Base-by-base conservation (phyloP, 768 basidiomycete species). In the Gymnopilus dilepis region DNA sequence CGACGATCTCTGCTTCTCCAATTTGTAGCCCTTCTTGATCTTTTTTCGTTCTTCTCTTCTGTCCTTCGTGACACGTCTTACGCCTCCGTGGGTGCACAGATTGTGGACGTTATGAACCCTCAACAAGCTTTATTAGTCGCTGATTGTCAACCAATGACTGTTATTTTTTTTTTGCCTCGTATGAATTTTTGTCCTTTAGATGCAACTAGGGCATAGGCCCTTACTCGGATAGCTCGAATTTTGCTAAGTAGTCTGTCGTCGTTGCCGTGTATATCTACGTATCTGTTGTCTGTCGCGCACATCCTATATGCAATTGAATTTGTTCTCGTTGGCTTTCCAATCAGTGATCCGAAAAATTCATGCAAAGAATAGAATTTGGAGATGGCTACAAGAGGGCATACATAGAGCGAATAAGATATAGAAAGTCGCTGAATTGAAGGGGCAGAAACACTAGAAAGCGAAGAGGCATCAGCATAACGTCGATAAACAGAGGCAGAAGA, bases 21-120 rank as follows among this genome's bases (percentile, higher is more conserved):
- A 59, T 54, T 47, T 58, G 48, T 66, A 54, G 56, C 55, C 57
- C 59, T 59, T 56, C 38, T n/a, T n/a, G n/a, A n/a, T n/a, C n/a
- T n/a, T n/a, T n/a, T n/a, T n/a, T n/a, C n/a, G n/a, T 56, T 51
- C 59, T 37, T 56, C 26, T 59, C 33, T 56, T 51, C n/a, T 56
- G 28, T 45, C 64, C 57, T 56, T 58, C 4, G 37, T 38, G 50
- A 22, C 22, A 47, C 45, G n/a, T 63, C 42, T 47, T 58, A 15
- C 41, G n/a, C 43, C 40, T 19, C 45, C 40, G 9, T 21, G 42
- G 6, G 47, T 34, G 58, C 37, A 37, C 56, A 50, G 42, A 58
- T 45, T 59, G 45, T 38, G 57, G 51, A 58, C 34, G 41, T 53
- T 54, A 43, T 34, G 52, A 55, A 38, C 13, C 19, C 24, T 38